Evolutionary conservation across 441 rosid genomes (phyloP), one percentile per base, ranked within the genome.

Genomic region (Erysimum cheiri): DNA sequence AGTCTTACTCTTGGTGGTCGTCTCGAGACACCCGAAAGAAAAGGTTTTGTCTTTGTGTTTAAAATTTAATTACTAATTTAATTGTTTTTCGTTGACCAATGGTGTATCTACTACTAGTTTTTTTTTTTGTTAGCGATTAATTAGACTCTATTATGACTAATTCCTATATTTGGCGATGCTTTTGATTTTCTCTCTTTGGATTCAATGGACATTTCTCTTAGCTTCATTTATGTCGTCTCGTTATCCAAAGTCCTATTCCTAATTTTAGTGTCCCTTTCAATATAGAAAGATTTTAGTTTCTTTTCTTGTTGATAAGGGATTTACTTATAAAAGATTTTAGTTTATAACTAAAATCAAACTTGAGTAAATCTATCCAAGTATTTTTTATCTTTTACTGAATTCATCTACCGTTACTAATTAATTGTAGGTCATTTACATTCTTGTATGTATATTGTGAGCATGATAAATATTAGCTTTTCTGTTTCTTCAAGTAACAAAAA

Each of bases 11-110:
- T 57, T 17, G 33, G 71, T 41, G 62, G 49, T 75, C 14, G 71
- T 69, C 79, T 75, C 79, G 79, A 70, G 75, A 50, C 74, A 75
- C 50, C 79, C 66, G 57, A 64, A 70, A 75, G 49, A 64, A 70
- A 70, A 64, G 71, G 67, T 70, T 69, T 67, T 64, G 75, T 32
- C 41, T 62, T 39, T 63, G 48, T 69, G 70, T 63, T 68, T 56
- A 1, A n/a, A 14, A 55, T 54, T 56, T 56, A 29, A 63, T 62
- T 60, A 33, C 73, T 69, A 69, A 53, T 54, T 62, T 57, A 53
- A 62, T 49, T 49, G 49, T 13, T 69, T 43, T 59, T 6, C 2
- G 57, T 81, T 65, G 73, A 74, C 83, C 72, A 56, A 12, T 59
- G 4, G 35, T 32, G 33, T 36, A 10, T 47, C 58, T 44, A 54